phyloP scores from a whole-genome alignment of 1,284 basidiomycete genomes.

The Takashimella tepidaria region DNA sequence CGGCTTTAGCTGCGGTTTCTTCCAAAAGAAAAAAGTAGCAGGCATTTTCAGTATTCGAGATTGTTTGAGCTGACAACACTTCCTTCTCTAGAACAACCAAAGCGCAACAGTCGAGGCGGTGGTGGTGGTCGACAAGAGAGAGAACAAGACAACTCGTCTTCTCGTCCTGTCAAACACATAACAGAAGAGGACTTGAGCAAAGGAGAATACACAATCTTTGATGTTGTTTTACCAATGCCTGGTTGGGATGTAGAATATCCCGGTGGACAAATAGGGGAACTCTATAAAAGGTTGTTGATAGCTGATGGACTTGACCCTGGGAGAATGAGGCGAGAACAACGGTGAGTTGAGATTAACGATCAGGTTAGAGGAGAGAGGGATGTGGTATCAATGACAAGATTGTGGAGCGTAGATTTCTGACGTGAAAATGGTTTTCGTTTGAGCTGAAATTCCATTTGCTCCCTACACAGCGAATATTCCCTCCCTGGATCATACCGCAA shows the following conservation, averaged over 20 bases:
- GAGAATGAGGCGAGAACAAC: constrained; percentile 81
- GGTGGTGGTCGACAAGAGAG: constrained; percentile 2
- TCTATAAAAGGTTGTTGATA: constrained; percentile 72
- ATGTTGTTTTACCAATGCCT: constrained; percentile 92
- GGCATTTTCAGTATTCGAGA: too few species aligned
- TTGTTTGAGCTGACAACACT: not conserved
- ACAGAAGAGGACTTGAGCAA: constrained; percentile 68
- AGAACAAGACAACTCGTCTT: constrained; percentile 35
- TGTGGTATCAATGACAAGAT: too few species aligned
- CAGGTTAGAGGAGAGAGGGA: too few species aligned
- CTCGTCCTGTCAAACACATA: constrained; percentile 64
- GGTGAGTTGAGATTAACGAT: constrained; percentile 52
- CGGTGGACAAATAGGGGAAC: constrained; percentile 70
- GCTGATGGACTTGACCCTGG: constrained; percentile 83
- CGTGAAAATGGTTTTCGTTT: not conserved
- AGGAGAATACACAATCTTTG: constrained; percentile 78
- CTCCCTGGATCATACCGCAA: constrained; percentile 89
- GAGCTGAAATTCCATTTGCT: not conserved
- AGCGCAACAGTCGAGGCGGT: not conserved
- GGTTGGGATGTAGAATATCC: constrained; percentile 90
- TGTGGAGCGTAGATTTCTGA: too few species aligned
- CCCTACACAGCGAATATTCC: constrained; percentile 68
- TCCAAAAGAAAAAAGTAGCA: too few species aligned
- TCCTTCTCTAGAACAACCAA: not conserved
- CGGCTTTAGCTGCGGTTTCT: too few species aligned